These are phyloP conservation scores for Phenoliferia sp. DNA, from an alignment of 1,284 basidiomycete species.

Conservation along the genomic window DNA sequence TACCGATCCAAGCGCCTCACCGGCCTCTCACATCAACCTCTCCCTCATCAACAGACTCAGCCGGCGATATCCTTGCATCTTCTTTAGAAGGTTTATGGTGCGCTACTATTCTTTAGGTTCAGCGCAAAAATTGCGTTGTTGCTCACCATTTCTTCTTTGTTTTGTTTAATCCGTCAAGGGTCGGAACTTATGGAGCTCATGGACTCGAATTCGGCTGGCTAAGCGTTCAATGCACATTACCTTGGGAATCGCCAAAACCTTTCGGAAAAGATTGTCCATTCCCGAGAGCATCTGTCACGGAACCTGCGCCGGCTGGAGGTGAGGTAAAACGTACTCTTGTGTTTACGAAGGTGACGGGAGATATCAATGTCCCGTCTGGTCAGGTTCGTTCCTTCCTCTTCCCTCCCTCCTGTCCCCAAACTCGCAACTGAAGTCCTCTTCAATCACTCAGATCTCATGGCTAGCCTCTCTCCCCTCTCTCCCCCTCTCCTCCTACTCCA, in stretches of 20 bases:
- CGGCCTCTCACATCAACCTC: conserved; percentile 1
- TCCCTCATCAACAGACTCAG: background rate
- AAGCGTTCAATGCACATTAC: background rate
- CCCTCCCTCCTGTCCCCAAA: conserved; percentile 1
- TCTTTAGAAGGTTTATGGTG: conserved; percentile 25
- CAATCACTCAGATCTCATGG: conserved; percentile 11
- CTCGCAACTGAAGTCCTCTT: background rate
- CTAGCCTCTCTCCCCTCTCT: background rate
- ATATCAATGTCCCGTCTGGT: conserved; percentile 29
- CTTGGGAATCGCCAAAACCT: background rate
- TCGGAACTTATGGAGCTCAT: conserved; percentile 29
- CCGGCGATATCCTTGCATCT: conserved; percentile 12
- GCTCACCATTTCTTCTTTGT: background rate
- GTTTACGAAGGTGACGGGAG: conserved; percentile 29
- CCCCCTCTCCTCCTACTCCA: background rate
- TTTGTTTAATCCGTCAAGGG: conserved; percentile 3
- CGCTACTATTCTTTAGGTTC: background rate
- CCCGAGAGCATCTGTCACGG: background rate
- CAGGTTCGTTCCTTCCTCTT: background rate
- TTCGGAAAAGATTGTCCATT: background rate
- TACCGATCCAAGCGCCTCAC: conserved; percentile 19
- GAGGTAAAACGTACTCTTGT: background rate
- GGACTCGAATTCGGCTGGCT: conserved; percentile 29
- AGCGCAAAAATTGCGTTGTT: too few species aligned
- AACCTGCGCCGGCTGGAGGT: background rate